Percentiles rank a stretch among this genome's conserved stretches.
phyloP scores from a whole-genome alignment of 495 filamentous ascomycete genomes.

The Astrothelium macrocarpum region DNA sequence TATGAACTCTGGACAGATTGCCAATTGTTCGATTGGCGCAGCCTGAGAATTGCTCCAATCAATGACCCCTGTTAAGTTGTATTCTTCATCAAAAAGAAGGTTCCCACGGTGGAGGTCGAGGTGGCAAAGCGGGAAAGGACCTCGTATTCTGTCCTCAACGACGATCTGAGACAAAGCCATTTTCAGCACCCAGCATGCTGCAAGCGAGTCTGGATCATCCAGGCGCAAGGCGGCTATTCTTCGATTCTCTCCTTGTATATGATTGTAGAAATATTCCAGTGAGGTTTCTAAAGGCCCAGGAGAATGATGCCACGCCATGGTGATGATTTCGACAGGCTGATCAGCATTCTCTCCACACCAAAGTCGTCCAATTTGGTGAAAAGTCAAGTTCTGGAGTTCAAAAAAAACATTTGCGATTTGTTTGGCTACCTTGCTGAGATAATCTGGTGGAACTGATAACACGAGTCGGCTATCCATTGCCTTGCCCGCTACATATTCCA shows the following conservation, averaged over 20 bases:
- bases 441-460: neutral
- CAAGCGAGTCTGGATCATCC: neutral
- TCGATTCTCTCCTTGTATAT: neutral
- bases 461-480: neutral
- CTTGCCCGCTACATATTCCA: neutral
- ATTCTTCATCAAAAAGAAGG: constrained; percentile 13
- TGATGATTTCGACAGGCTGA: neutral
- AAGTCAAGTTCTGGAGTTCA: neutral
- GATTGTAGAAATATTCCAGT: neutral
- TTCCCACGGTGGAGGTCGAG: constrained; percentile 12
- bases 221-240: neutral
- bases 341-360: neutral
- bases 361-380: neutral
- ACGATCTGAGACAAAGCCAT: constrained; percentile 14
- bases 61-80: constrained; percentile 13
- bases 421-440: neutral
- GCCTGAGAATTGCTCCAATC: constrained; percentile 13
- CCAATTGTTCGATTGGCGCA: constrained; percentile 12
- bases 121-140: constrained; percentile 12
- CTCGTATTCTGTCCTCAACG: constrained; percentile 13
- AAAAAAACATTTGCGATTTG: neutral
- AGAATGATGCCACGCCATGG: neutral
- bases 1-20: constrained; percentile 11
- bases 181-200: constrained; percentile 12
- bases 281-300: neutral